phyloP scores from a whole-genome alignment of 192 early-diverging fungal genomes.

The Coemansia sp. region DNA sequence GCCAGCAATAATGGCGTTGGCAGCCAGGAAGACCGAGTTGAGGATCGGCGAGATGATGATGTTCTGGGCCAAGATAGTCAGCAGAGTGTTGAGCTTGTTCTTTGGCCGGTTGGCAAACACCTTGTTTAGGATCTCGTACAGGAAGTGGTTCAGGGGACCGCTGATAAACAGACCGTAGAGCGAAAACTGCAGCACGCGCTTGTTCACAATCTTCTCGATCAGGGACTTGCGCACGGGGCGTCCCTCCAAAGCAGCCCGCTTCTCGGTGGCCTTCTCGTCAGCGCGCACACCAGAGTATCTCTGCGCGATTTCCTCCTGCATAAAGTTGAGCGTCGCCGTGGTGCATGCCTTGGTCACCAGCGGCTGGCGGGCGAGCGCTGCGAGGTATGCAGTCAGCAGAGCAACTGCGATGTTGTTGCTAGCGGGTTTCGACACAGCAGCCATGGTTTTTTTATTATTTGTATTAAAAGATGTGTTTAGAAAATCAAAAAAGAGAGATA shows the following conservation, averaged over 20 bases:
- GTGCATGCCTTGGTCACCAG: constrained; percentile 80
- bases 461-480: not conserved
- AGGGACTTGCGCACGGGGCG: constrained; percentile 19
- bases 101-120: constrained; percentile 66
- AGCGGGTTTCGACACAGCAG: constrained; percentile 40
- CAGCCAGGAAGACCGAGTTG: constrained; percentile 80
- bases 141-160: constrained; percentile 77
- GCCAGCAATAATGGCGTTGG: constrained; percentile 80
- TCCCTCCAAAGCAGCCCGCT: constrained; percentile 38
- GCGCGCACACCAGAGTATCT: constrained; percentile 56
- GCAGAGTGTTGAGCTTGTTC: constrained; percentile 59
- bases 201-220: constrained; percentile 50
- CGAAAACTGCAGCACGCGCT: constrained; percentile 74
- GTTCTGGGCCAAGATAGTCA: constrained; percentile 71
- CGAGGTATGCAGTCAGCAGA: constrained; percentile 60
- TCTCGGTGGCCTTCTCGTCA: constrained; percentile 33
- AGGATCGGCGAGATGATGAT: constrained; percentile 81
- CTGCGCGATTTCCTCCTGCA: constrained; percentile 76
- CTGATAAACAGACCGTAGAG: constrained; percentile 75
- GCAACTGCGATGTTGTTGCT: constrained; percentile 35
- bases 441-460: constrained; percentile 23
- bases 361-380: constrained; percentile 60
- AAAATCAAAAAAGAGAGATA: not conserved
- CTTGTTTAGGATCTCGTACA: constrained; percentile 73
- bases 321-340: constrained; percentile 65